Percentiles rank a stretch among this genome's conserved stretches.
Evolutionary conservation across 2,329 filamentous ascomycete genomes (phyloP).

Genomic region (Fragosphaeria purpurea): DNA sequence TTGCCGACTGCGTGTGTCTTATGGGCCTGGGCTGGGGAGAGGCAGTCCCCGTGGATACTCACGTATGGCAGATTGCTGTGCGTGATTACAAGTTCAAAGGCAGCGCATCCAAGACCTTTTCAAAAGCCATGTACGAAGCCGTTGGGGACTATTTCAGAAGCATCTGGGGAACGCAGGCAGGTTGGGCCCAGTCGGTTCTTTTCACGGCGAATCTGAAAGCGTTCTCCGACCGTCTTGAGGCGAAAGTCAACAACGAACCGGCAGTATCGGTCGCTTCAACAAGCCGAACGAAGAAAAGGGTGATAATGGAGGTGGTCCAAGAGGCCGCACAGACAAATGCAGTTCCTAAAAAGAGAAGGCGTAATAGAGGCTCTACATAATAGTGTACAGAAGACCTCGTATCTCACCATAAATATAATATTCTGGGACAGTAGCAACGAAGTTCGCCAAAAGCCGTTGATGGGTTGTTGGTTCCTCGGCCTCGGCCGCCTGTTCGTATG

Average conservation of each 20-base stretch:
- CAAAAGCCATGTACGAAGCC: constrained; percentile 78
- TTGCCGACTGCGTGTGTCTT: constrained; percentile 90
- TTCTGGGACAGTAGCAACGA: no score
- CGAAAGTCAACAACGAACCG: constrained; percentile 14
- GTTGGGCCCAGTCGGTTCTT: constrained; percentile 94
- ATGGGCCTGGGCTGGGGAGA: constrained; percentile 97
- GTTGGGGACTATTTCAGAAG: constrained; percentile 81
- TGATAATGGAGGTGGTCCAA: constrained; percentile 6
- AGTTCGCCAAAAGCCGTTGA: no score
- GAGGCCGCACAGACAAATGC: neutral
- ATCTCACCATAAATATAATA: no score
- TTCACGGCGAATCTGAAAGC: constrained; percentile 87
- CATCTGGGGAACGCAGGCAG: constrained; percentile 87
- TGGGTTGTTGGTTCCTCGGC: no score
- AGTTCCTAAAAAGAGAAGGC: neutral
- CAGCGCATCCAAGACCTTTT: constrained; percentile 68
- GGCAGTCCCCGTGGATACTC: constrained; percentile 90
- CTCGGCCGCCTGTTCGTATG: no score
- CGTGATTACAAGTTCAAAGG: constrained; percentile 75
- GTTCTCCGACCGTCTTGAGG: constrained; percentile 58
- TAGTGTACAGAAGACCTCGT: no score
- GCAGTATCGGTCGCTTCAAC: no score
- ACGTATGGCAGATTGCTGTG: constrained; percentile 97
- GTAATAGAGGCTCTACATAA: no score
- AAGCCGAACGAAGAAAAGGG: constrained; percentile 18